These are phyloP conservation scores for Pulicaria dysenterica DNA, from an alignment of 129 eudicot species.

Conservation along the genomic window DNA sequence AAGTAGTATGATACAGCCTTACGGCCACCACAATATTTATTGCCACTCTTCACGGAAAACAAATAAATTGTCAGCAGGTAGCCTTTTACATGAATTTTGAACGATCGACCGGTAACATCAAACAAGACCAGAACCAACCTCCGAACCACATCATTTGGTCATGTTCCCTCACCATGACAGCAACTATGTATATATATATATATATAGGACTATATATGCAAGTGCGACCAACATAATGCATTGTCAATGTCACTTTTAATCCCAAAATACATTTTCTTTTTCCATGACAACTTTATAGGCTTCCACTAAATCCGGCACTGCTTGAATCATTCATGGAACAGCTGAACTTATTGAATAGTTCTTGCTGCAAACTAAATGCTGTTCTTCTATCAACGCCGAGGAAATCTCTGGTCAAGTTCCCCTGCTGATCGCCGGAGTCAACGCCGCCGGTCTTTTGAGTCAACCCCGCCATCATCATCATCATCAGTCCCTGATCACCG, in stretches of 20 bases:
- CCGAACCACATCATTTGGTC: constrained; percentile 2
- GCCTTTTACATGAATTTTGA: not conserved
- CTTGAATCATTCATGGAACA: constrained; percentile 38
- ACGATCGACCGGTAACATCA: not conserved
- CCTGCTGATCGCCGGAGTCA: constrained; percentile 30
- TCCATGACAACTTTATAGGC: constrained; percentile 8
- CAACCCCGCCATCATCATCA: constrained; percentile 43
- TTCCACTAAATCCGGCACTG: constrained; percentile 23
- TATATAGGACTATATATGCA: not conserved
- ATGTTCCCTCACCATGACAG: constrained; percentile 15
- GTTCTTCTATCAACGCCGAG: constrained; percentile 73
- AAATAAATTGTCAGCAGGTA: constrained; percentile 8
- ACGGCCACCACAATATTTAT: constrained; percentile 32
- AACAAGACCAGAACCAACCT: not conserved
- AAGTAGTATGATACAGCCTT: constrained; percentile 24
- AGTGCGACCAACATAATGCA: not conserved
- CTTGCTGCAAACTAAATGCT: constrained; percentile 46
- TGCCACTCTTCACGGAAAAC: not conserved
- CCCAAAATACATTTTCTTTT: constrained; percentile 3
- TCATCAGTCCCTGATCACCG: constrained; percentile 39
- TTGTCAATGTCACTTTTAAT: constrained; percentile 27
- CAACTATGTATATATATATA: no score
- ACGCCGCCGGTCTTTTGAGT: constrained; percentile 15
- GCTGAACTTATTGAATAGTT: constrained; percentile 53
- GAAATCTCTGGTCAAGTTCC: constrained; percentile 75